Evolutionary conservation across 176 grass and related monocot species (phyloP).

Genomic region (Cenchrus fungigraminus): DNA sequence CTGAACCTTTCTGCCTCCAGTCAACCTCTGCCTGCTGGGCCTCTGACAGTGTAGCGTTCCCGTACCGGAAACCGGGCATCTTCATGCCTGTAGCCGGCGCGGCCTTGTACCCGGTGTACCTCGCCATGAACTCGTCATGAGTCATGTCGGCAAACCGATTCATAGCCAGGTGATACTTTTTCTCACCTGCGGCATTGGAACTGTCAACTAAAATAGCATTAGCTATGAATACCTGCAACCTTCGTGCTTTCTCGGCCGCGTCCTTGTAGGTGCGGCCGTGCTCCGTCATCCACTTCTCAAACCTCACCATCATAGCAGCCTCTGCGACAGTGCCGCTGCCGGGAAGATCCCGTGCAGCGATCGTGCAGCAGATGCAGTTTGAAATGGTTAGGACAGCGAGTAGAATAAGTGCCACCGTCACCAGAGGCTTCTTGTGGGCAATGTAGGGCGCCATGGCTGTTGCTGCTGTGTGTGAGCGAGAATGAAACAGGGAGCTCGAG

Average conservation of each 20-base stretch:
- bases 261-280: constrained; percentile 46
- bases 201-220: constrained; percentile 34
- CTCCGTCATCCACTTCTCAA: constrained; percentile 38
- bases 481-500: no score
- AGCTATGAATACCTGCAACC: constrained; percentile 44
- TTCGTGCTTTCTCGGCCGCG: constrained; percentile 27
- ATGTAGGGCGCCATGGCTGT: no score
- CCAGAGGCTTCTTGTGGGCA: no score
- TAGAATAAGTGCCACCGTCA: no score
- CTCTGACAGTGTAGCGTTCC: not conserved
- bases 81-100: not conserved
- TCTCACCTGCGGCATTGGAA: not conserved
- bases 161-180: constrained; percentile 26
- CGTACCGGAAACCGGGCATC: not conserved
- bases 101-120: not conserved
- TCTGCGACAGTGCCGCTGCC: no score
- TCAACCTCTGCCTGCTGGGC: not conserved
- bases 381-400: no score
- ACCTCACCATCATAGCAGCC: constrained; percentile 10
- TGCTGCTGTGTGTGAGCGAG: no score
- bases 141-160: constrained; percentile 22
- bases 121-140: constrained; percentile 8
- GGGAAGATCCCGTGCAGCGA: no score
- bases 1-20: constrained; percentile 31
- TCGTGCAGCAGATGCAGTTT: no score